Evolutionary conservation across 495 filamentous ascomycete species (phyloP), one percentile per base, ranked within the genome.

Genomic region (Stereocaulon alpinum): DNA sequence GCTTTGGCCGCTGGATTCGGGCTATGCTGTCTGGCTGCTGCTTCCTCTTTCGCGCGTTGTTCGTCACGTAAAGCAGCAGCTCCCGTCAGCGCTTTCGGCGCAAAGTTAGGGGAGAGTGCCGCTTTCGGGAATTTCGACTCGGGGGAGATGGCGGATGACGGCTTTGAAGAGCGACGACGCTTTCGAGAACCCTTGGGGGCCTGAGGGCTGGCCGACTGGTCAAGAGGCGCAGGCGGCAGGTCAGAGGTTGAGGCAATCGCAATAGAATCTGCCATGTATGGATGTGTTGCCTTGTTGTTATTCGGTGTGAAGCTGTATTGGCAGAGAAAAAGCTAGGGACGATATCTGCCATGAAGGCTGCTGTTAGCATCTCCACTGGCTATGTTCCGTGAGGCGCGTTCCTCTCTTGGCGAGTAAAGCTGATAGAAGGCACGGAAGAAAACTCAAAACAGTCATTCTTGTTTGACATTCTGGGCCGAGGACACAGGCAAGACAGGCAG

Each of bases 51-150:
- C 40, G 34, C 42, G n/a, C 63, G 64, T 49, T 62, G 57, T 34
- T 71, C 65, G 43, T 66, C 67, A 20, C 61, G 54, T 7, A 70
- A 18, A 32, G 66, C 70, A 15, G 62, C 66, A 17, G 67, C 64
- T 18, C 61, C 68, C 5, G 70, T 69, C 15, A 72, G 58, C 6
- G 60, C 54, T 22, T 32, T 32, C 40, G 68, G 65, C 43, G 63
- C 59, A 24, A 63, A 64, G 4, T 44, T n/a, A 1, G 61, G 61
- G 20, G 68, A 67, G 37, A 66, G 41, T 5, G 47, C 43, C 41
- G 55, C 48, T 49, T 68, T 70, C 4, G 56, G 59, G 11, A 58
- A 60, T 41, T 60, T 58, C 6, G 65, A 54, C 12, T 57, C 29
- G 14, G 66, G 64, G 27, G 55, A 32, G 15, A 45, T 56, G 24